phyloP scores from a whole-genome alignment of 1,284 basidiomycete species.

The Malassezia yamatoensis region DNA sequence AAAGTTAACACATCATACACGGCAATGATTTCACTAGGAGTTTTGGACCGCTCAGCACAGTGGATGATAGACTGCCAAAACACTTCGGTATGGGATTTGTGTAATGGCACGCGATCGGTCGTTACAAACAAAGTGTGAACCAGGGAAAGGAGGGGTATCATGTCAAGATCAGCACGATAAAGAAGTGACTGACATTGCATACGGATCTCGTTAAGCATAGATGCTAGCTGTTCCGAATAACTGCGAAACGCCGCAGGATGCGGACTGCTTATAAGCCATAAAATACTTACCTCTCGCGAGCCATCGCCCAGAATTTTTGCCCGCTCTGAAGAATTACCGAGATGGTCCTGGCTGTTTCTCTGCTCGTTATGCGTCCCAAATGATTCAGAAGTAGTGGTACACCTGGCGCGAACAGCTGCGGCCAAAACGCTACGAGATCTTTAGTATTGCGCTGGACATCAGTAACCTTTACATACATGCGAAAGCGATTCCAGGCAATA shows the following conservation, averaged over 20 bases:
- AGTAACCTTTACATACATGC: too few species aligned
- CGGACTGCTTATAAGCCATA: not conserved
- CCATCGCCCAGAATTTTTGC: slow-evolving; percentile 10
- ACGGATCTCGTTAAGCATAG: slow-evolving; percentile 2
- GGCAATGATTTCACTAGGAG: not conserved
- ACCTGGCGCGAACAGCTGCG: not conserved
- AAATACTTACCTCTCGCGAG: not conserved
- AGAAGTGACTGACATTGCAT: not conserved
- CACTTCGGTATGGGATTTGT: slow-evolving; percentile 2
- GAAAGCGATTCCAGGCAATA: too few species aligned
- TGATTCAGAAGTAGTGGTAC: not conserved
- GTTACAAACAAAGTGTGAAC: not conserved
- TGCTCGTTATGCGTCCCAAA: not conserved
- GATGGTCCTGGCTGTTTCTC: not conserved
- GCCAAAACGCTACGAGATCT: slow-evolving; percentile 2
- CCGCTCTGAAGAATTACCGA: not conserved
- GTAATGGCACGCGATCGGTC: not conserved
- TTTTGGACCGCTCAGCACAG: not conserved
- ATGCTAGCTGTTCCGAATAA: slow-evolving; percentile 10
- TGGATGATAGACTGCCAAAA: slow-evolving; percentile 2
- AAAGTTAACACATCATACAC: not conserved
- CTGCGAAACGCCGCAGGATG: slow-evolving; percentile 4
- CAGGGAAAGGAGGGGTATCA: not conserved
- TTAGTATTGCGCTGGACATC: not conserved
- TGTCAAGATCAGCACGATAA: not conserved